A percentile compares a stretch with the other conserved stretches of the same genome.
Evolutionary conservation across 495 filamentous ascomycete species (phyloP).

Genomic region (Xylona heveae): DNA sequence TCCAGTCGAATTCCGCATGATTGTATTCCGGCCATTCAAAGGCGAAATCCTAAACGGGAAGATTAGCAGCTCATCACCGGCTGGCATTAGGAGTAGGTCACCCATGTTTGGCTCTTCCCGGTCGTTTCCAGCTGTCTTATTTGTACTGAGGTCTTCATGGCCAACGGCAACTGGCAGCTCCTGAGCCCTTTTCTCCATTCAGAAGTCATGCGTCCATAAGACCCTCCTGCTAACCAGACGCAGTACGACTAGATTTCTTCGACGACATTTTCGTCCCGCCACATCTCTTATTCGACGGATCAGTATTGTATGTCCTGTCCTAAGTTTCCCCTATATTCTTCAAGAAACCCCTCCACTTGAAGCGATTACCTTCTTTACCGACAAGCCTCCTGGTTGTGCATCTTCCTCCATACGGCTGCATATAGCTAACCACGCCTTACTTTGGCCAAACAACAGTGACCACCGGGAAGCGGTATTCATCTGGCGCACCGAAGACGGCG

Average conservation of each 20-base stretch:
- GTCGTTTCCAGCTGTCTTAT: too few species aligned
- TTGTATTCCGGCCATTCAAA: slow-evolving; percentile 92
- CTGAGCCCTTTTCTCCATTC: too few species aligned
- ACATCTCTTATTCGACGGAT: slow-evolving; percentile 44
- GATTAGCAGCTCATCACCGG: slow-evolving; percentile 45
- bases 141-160: too few species aligned
- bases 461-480: slow-evolving; percentile 56
- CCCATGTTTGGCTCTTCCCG: too few species aligned
- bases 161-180: too few species aligned
- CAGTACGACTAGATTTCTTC: slow-evolving; percentile 76
- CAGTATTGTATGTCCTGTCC: slow-evolving; percentile 42
- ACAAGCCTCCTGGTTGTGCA: too few species aligned
- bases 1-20: slow-evolving; percentile 69
- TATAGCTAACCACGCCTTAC: too few species aligned
- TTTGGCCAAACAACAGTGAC: slow-evolving; percentile 30
- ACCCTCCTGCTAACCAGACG: slow-evolving; percentile 3
- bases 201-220: too few species aligned
- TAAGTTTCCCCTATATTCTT: too few species aligned
- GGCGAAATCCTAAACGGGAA: slow-evolving; percentile 68
- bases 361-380: too few species aligned
- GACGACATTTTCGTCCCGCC: slow-evolving; percentile 68
- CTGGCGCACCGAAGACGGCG: slow-evolving; percentile 50
- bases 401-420: too few species aligned
- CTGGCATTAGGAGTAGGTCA: slow-evolving; percentile 53
- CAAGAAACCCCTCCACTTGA: too few species aligned